Conservation (phyloP, 2,329 filamentous ascomycete genomes). For the Basipetospora chlamydospora region DNA sequence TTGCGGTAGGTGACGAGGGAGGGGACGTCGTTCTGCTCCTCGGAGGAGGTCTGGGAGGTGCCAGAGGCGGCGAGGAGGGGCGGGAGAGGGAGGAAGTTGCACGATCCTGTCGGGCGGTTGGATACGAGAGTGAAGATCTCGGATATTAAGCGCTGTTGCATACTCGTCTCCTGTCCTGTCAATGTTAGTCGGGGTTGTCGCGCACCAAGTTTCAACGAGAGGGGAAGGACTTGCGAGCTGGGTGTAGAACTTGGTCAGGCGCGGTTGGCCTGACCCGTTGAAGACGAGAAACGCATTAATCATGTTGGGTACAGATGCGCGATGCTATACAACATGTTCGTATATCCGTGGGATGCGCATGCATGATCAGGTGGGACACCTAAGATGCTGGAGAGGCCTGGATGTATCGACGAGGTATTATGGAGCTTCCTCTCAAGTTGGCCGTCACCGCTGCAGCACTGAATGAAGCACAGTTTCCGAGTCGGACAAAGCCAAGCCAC, state of each 20-base stretch:
- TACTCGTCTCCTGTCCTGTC: slow-evolving; percentile 73
- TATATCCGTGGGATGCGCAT: too few relatives aligned
- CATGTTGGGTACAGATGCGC: slow-evolving; percentile 54
- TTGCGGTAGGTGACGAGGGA: slow-evolving; percentile 95
- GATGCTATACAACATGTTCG: too few relatives aligned
- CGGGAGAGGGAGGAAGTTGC: slow-evolving; percentile 84
- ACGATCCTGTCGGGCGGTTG: slow-evolving; percentile 78
- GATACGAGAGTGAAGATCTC: slow-evolving; percentile 96
- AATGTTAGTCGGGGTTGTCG: not conserved
- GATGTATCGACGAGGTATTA: too few relatives aligned
- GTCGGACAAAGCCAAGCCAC: too few relatives aligned
- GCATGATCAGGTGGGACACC: too few relatives aligned
- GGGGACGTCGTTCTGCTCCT: slow-evolving; percentile 73
- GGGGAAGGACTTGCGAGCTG: slow-evolving; percentile 51
- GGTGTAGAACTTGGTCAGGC: slow-evolving; percentile 96
- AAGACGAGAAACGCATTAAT: slow-evolving; percentile 98
- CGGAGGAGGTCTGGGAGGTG: slow-evolving; percentile 48
- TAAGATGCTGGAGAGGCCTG: not conserved
- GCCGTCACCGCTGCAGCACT: too few relatives aligned
- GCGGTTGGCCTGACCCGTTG: slow-evolving; percentile 93
- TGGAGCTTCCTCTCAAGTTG: too few relatives aligned
- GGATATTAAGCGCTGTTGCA: slow-evolving; percentile 89
- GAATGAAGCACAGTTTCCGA: too few relatives aligned
- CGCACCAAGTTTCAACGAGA: too few relatives aligned
- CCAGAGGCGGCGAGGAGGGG: slow-evolving; percentile 49